Conservation (phyloP, 345 rosid genomes). For the Aquilaria yunnanensis region DNA sequence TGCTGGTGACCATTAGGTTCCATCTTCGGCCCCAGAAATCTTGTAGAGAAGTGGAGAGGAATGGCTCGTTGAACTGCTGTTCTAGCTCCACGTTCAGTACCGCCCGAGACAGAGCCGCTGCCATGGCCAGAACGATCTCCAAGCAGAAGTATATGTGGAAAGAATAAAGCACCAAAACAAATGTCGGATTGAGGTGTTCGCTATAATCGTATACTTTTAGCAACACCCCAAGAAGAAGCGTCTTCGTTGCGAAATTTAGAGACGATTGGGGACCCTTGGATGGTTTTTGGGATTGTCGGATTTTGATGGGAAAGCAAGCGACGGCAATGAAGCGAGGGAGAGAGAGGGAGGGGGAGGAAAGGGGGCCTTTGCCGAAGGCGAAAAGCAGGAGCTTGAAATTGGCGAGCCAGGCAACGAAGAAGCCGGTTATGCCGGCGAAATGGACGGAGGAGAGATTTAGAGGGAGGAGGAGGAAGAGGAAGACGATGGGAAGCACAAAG, state of each 20-base stretch:
- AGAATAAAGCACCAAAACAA: constrained; percentile 26
- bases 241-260: constrained; percentile 28
- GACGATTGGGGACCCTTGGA: constrained; percentile 15
- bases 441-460: constrained; percentile 24
- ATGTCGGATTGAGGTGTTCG: constrained; percentile 26
- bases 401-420: constrained; percentile 49
- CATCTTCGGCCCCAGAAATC: constrained; percentile 79
- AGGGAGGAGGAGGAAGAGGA: constrained; percentile 34
- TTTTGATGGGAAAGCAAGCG: constrained; percentile 55
- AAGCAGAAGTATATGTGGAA: constrained; percentile 35
- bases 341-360: constrained; percentile 28
- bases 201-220: constrained; percentile 18
- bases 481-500: constrained; percentile 25
- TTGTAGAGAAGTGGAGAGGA: constrained; percentile 57
- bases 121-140: constrained; percentile 33
- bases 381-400: constrained; percentile 55
- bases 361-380: constrained; percentile 39
- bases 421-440: constrained; percentile 28
- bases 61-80: constrained; percentile 53
- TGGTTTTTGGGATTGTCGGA: constrained; percentile 15
- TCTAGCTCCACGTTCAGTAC: constrained; percentile 28
- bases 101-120: constrained; percentile 32
- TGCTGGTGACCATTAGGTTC: constrained; percentile 54
- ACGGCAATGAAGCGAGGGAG: constrained; percentile 37
- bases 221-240: constrained; percentile 23